Base-by-base conservation (phyloP, 2,329 filamentous ascomycete species). In the Diaporthe sp. region DNA sequence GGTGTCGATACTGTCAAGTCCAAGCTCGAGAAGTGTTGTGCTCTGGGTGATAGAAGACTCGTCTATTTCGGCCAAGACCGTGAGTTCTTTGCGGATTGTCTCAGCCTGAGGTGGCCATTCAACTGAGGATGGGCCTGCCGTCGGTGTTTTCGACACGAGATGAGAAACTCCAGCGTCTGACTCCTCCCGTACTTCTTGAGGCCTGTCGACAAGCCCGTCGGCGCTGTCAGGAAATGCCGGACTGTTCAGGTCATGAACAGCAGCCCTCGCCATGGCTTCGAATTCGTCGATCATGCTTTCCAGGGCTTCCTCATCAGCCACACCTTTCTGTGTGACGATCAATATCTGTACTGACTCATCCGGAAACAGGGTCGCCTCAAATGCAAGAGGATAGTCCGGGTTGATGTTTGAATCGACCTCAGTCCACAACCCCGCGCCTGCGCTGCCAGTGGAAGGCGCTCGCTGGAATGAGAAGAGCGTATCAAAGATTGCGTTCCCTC, bases 1-100 rank as follows among this genome's bases (percentile, higher is more conserved):
- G 2, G 94, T 90, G 83, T 98, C 96, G 75, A 98, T 97, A 80
- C 96, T 98, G 85, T 98, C 96, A 9, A 98, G 88, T 0, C 96
- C 96, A 44, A 98, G 88, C 79, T 96, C 92, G 53, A 97, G 92
- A 15, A 98, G 90, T 0, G 93, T 93, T 0, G 91, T 91, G 9
- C 86, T 83, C 71, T 90, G 89, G 2, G 84, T 82, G 51, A 98
- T 85, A 0, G 88, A 84, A 2, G 87, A 82, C 4, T 84, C 81
- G 0, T 89, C 81, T 0, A 92, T 80, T 0, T 88, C 88, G 1
- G 92, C 90, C 7, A 98, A 85, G 0, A 81, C 79, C 1, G 93
- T 90, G 58, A 98, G 88, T 79, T 94, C 92, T 4, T 86, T 82
- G 37, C 90, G 89, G 9, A 98, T 85, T 0, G 78, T 78, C 2